These are phyloP conservation scores for Tetrahymena elliotti DNA, from an alignment of 73 alveolate genomes.

Conservation along the genomic window DNA sequence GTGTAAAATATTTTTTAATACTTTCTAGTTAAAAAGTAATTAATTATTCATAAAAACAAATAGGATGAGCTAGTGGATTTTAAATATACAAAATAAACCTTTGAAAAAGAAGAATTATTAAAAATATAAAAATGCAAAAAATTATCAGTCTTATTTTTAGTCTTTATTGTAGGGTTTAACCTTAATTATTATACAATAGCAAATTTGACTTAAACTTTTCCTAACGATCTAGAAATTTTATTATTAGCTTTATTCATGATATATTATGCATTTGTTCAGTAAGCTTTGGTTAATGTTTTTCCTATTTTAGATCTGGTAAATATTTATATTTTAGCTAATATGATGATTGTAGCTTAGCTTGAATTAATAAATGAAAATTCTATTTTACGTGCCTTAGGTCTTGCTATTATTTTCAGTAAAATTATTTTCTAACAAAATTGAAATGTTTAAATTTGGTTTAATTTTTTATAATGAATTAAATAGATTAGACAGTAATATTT, in stretches of 20 bases:
- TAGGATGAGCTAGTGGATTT: neutral
- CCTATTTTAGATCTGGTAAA: neutral
- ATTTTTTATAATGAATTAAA: neutral
- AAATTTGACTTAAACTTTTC: neutral
- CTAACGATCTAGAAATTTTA: neutral
- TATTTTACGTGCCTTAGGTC: neutral
- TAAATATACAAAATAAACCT: neutral
- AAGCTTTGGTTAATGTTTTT: too few relatives aligned
- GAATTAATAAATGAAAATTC: too few relatives aligned
- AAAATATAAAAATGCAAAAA: neutral
- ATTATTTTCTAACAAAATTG: too few relatives aligned
- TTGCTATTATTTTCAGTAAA: neutral
- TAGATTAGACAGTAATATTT: neutral
- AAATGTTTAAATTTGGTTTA: too few relatives aligned
- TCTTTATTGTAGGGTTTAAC: neutral
- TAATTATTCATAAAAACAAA: neutral
- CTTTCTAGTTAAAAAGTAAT: too few relatives aligned
- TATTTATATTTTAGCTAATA: too few relatives aligned
- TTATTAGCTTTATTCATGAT: too few relatives aligned
- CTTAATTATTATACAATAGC: neutral
- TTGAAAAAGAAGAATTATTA: neutral
- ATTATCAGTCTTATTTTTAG: neutral
- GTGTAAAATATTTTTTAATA: neutral
- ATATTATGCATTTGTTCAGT: neutral
- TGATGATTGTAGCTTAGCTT: neutral